A percentile compares a stretch with the other conserved stretches of the same genome.
These are phyloP conservation scores for Lactarius hengduanensis DNA, from an alignment of 768 basidiomycete genomes.

Conservation along the genomic window DNA sequence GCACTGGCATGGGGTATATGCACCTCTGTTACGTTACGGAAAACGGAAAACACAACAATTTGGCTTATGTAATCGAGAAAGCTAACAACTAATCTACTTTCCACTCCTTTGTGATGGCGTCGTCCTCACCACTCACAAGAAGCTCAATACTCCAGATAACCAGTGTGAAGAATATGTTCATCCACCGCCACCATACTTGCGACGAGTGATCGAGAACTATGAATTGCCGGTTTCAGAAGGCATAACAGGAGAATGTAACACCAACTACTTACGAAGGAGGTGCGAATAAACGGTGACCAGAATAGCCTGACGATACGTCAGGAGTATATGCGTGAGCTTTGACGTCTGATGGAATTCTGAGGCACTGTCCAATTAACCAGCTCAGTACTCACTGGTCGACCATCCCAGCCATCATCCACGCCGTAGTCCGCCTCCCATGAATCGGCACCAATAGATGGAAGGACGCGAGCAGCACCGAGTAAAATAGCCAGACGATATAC, in stretches of 20 bases:
- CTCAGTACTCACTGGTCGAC: slow-evolving; percentile 58
- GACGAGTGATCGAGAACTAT: slow-evolving; percentile 83
- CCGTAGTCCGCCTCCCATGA: slow-evolving; percentile 71
- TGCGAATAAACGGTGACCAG: slow-evolving; percentile 89
- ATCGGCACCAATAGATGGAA: slow-evolving; percentile 82
- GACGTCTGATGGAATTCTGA: slow-evolving; percentile 55
- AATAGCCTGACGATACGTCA: slow-evolving; percentile 82
- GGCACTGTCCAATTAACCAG: slow-evolving; percentile 3
- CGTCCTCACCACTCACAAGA: slow-evolving; percentile 75
- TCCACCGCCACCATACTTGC: slow-evolving; percentile 95
- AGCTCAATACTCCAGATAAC: slow-evolving; percentile 82
- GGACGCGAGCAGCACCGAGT: slow-evolving; percentile 76
- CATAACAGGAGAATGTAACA: not conserved
- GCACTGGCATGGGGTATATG: slow-evolving; percentile 1
- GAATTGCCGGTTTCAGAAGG: slow-evolving; percentile 10
- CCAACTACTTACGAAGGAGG: slow-evolving; percentile 60
- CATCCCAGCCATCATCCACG: slow-evolving; percentile 64
- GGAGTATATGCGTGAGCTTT: slow-evolving; percentile 64
- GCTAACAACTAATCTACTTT: slow-evolving; percentile 49
- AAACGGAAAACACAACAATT: not conserved
- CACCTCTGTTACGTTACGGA: not conserved
- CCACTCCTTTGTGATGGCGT: slow-evolving; percentile 61
- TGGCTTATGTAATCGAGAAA: not conserved
- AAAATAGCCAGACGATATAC: slow-evolving; percentile 78
- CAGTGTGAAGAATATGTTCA: slow-evolving; percentile 84